phyloP scores from a whole-genome alignment of 2,329 filamentous ascomycete species.

The Colletotrichum godetiae region DNA sequence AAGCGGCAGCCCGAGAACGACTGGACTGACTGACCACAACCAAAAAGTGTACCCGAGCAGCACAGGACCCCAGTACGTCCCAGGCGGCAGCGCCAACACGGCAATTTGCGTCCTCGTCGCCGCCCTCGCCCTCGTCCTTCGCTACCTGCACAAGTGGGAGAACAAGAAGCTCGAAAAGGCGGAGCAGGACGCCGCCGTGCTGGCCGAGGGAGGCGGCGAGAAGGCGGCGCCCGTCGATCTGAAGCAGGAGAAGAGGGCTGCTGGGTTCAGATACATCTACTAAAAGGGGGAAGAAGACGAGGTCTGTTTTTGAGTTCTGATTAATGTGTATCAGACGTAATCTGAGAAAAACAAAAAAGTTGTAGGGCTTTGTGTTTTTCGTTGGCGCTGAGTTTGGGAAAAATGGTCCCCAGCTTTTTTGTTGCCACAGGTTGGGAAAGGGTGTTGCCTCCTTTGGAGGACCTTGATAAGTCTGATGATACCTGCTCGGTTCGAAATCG shows the following conservation, averaged over 20 bases:
- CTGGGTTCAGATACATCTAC: slow-evolving; percentile 46
- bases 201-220: slow-evolving; percentile 29
- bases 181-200: slow-evolving; percentile 43
- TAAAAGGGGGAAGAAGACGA: slow-evolving; percentile 20
- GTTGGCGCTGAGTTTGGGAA: too few relatives aligned
- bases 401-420: too few relatives aligned
- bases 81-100: slow-evolving; percentile 70
- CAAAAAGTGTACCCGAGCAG: slow-evolving; percentile 58
- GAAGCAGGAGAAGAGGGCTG: slow-evolving; percentile 36
- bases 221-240: slow-evolving; percentile 3
- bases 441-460: too few relatives aligned
- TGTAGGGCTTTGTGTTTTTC: too few relatives aligned
- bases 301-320: too few relatives aligned
- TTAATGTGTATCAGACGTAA: too few relatives aligned
- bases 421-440: too few relatives aligned
- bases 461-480: too few relatives aligned
- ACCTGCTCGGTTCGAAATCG: too few relatives aligned
- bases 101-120: slow-evolving; percentile 71
- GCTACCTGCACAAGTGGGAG: slow-evolving; percentile 67
- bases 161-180: slow-evolving; percentile 69
- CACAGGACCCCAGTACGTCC: slow-evolving; percentile 56
- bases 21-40: background rate
- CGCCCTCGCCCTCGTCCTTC: slow-evolving; percentile 62
- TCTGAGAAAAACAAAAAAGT: too few relatives aligned
- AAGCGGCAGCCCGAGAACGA: too few relatives aligned